Evolutionary conservation across 208 protist genomes (phyloP), one percentile per base, ranked within the genome.

Genomic region (Giardia duodenalis): DNA sequence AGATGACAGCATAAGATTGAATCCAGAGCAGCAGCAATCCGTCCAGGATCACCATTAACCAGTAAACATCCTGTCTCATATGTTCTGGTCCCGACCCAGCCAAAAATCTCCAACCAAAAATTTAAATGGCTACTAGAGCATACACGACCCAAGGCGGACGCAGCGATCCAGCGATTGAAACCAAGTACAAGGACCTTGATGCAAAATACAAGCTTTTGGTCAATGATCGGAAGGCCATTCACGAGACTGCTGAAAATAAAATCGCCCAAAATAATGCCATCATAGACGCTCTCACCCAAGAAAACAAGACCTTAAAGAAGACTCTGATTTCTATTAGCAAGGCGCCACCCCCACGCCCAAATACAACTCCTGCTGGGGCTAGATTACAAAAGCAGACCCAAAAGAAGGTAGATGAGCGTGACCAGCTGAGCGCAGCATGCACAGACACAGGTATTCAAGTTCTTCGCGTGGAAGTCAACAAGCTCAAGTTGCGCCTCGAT

Each of bases 1-100:
- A 90, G 99, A 99, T 95, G 99, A 99, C 94, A 96, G 97, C 92
- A 98, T 99, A 93, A 98, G 97, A 92, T 95, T 99, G 4, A 91
- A 48, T n/a, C 43, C 88, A 48, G 88, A 91, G 45, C 4, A 91
- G 44, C n/a, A 46, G 43, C 88, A 46, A n/a, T 4, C 4, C 19
- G 4, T 39, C 57, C 19, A 76, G 19, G 57, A 30, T 39, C 57
- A 10, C 10, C 19, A 10, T 10, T 76, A 76, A 30, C 30, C 57
- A 76, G 57, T 76, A 76, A 76, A 76, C 19, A n/a, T n/a, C n/a
- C n/a, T n/a, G n/a, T n/a, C n/a, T n/a, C n/a, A n/a, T n/a, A n/a
- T n/a, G n/a, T n/a, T n/a, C n/a, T n/a, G n/a, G n/a, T n/a, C n/a
- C n/a, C n/a, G n/a, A n/a, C n/a, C n/a, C n/a, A n/a, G n/a, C n/a